phyloP scores from a whole-genome alignment of 192 early-diverging fungal species.

The Coemansia sp. region DNA sequence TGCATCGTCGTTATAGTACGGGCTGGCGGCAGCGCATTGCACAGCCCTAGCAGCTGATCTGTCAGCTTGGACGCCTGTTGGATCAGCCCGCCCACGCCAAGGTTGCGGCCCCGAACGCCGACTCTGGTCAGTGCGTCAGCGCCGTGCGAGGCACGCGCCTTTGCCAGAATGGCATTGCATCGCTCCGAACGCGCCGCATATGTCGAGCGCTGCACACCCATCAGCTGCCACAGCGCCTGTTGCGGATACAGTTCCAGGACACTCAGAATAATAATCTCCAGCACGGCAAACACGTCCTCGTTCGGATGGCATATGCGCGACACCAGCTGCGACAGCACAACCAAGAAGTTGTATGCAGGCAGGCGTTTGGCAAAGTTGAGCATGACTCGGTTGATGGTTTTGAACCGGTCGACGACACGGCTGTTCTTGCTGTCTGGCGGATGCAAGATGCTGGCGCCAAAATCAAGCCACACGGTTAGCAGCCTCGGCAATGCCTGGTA shows the following conservation, averaged over 20 bases:
- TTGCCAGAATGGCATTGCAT: conserved; percentile 68
- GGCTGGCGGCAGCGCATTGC: conserved; percentile 64
- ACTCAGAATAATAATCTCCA: conserved; percentile 71
- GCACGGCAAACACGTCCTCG: conserved; percentile 61
- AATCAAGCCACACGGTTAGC: conserved; percentile 83
- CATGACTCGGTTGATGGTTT: conserved; percentile 58
- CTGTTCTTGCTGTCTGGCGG: conserved; percentile 43
- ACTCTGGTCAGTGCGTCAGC: conserved; percentile 3
- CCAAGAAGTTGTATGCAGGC: conserved; percentile 74
- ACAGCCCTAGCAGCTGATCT: conserved; percentile 77
- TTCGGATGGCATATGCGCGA: conserved; percentile 82
- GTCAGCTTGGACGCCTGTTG: conserved; percentile 67
- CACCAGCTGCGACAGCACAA: conserved; percentile 83
- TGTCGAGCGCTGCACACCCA: conserved; percentile 73
- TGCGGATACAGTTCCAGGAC: conserved; percentile 77
- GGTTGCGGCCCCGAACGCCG: conserved; percentile 8
- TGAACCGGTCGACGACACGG: conserved; percentile 52
- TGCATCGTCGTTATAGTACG: conserved; percentile 65
- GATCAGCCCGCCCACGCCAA: conserved; percentile 43
- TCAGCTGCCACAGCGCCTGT: conserved; percentile 87
- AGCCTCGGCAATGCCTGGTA: conserved; percentile 85
- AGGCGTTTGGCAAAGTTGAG: conserved; percentile 59
- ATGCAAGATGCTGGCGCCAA: conserved; percentile 53
- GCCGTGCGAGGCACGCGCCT: conserved; percentile 45
- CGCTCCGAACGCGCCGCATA: conserved; percentile 63